These are phyloP conservation scores for Tricholoma saponaceum DNA, from an alignment of 768 basidiomycete genomes.

Conservation along the genomic window DNA sequence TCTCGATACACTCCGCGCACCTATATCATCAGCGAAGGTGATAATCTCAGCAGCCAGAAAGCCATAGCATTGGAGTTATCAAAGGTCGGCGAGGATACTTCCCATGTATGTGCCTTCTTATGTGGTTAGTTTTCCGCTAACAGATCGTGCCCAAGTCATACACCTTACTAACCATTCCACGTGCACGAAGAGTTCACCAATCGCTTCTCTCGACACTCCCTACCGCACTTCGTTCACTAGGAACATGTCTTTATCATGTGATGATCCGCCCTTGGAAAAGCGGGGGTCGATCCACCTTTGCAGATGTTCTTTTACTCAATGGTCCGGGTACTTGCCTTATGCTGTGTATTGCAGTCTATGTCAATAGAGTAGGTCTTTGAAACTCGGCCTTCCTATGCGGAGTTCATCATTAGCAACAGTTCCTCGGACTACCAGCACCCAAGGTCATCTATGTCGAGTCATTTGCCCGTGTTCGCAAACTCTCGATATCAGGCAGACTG, in stretches of 20 bases:
- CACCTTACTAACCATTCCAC: slow-evolving; percentile 64
- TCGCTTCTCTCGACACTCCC: slow-evolving; percentile 63
- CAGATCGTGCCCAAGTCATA: slow-evolving; percentile 21
- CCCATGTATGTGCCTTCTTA: not conserved
- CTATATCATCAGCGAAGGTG: slow-evolving; percentile 82
- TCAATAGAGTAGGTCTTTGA: slow-evolving; percentile 61
- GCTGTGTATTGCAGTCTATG: slow-evolving; percentile 64
- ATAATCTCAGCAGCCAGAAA: slow-evolving; percentile 72
- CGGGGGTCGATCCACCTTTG: slow-evolving; percentile 30
- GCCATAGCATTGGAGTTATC: slow-evolving; percentile 58
- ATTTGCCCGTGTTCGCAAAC: slow-evolving; percentile 77
- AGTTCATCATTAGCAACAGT: slow-evolving; percentile 38
- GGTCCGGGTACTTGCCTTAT: slow-evolving; percentile 93
- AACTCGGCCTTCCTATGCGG: not conserved
- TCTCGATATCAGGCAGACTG: slow-evolving; percentile 84
- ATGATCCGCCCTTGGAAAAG: slow-evolving; percentile 47
- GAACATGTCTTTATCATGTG: slow-evolving; percentile 57
- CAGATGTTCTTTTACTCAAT: slow-evolving; percentile 83
- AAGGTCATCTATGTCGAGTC: slow-evolving; percentile 87
- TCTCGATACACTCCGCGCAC: slow-evolving; percentile 69
- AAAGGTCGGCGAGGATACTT: slow-evolving; percentile 24
- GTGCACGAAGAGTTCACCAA: slow-evolving; percentile 87
- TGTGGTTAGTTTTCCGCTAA: not conserved
- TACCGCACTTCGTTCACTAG: slow-evolving; percentile 60
- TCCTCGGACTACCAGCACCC: slow-evolving; percentile 71